Conservation (phyloP, 2,329 filamentous ascomycete species). For the Parastagonospora avenae region DNA sequence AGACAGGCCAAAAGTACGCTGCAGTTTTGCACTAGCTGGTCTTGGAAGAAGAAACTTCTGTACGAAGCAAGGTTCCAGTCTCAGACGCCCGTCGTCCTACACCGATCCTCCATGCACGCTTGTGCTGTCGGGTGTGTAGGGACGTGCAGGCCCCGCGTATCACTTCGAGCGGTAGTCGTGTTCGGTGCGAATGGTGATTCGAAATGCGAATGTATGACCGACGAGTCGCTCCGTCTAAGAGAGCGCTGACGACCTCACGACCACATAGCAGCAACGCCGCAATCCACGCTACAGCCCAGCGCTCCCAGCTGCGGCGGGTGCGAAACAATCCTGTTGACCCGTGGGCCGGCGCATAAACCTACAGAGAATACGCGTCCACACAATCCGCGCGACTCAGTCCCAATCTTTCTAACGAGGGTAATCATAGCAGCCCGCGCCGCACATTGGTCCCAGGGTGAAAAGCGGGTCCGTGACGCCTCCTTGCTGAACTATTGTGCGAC, state of each 20-base stretch:
- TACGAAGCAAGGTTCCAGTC: conserved; percentile 31
- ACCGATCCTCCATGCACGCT: conserved; percentile 8
- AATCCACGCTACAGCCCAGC: too few species aligned
- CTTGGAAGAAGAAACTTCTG: conserved; percentile 34
- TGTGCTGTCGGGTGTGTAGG: neutral
- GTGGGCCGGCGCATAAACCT: conserved; percentile 21
- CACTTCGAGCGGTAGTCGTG: too few species aligned
- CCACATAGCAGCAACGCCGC: too few species aligned
- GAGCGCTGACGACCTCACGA: too few species aligned
- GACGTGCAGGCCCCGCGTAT: too few species aligned
- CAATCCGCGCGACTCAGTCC: conserved; percentile 27
- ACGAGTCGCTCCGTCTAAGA: too few species aligned
- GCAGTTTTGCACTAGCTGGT: conserved; percentile 31
- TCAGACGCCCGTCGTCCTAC: conserved; percentile 29
- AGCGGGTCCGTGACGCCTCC: conserved; percentile 23
- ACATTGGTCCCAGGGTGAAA: conserved; percentile 25
- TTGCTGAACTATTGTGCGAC: conserved; percentile 34
- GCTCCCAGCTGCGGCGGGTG: conserved; percentile 16
- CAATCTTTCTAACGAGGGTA: conserved; percentile 17
- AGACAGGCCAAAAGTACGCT: conserved; percentile 18
- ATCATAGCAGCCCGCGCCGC: conserved; percentile 27
- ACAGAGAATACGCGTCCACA: conserved; percentile 28
- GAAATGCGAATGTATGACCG: too few species aligned
- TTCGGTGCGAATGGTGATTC: too few species aligned
- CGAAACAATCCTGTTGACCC: conserved; percentile 1